Conservation (phyloP, 352 stramenopile species). For the Phytophthora vignae region DNA sequence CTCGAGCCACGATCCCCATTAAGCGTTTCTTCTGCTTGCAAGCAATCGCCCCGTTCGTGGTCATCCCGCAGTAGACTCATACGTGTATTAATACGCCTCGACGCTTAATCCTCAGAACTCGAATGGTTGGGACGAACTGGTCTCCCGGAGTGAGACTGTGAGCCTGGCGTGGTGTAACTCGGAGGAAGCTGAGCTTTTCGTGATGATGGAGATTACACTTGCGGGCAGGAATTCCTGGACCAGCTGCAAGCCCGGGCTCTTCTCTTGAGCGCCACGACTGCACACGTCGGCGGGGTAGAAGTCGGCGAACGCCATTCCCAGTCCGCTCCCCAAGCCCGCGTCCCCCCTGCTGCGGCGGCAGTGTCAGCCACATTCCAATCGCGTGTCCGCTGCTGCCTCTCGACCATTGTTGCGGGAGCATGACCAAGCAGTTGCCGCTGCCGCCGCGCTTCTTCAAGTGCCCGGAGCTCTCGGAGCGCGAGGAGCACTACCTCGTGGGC, state of each 20-base stretch:
- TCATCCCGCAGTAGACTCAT: not conserved
- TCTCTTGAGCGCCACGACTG: constrained; percentile 36
- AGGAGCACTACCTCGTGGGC: constrained; percentile 62
- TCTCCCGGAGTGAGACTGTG: constrained; percentile 10
- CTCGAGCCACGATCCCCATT: constrained; percentile 13
- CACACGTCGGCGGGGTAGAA: constrained; percentile 38
- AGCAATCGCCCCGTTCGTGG: constrained; percentile 5
- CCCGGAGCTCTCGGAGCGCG: constrained; percentile 56
- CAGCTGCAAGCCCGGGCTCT: constrained; percentile 31
- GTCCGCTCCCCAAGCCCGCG: constrained; percentile 33
- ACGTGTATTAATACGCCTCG: not conserved
- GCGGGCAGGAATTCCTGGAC: constrained; percentile 17
- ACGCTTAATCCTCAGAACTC: not conserved
- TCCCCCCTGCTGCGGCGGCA: constrained; percentile 17
- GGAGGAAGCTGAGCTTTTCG: constrained; percentile 2
- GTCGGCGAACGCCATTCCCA: constrained; percentile 18
- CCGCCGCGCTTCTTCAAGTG: constrained; percentile 67
- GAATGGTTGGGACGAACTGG: not conserved
- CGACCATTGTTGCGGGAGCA: not conserved
- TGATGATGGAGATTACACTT: not conserved
- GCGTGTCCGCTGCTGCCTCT: not conserved
- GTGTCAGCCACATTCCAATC: constrained; percentile 34
- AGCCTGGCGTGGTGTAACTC: not conserved
- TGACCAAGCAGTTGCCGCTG: constrained; percentile 54
- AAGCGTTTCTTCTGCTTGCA: constrained; percentile 2